These are phyloP conservation scores for Globisporangium emineosum DNA, from an alignment of 352 stramenopile species.

Conservation along the genomic window DNA sequence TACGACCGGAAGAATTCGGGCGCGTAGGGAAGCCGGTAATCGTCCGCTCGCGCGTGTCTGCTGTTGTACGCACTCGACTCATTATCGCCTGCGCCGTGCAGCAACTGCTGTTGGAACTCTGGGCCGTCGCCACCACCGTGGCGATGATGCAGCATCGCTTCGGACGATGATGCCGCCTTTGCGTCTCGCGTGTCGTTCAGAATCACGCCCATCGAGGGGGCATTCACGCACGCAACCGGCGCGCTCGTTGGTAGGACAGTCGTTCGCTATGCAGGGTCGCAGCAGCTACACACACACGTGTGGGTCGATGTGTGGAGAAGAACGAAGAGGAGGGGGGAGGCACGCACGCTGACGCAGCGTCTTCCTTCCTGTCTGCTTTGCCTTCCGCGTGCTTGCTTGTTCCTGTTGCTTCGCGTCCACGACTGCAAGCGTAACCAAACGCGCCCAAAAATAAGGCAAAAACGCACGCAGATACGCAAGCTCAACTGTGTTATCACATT, in stretches of 20 bases:
- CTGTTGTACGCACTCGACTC: not conserved
- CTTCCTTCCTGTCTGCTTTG: not conserved
- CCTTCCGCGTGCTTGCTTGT: not conserved
- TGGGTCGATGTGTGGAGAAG: not conserved
- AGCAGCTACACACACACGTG: not conserved
- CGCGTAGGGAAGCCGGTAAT: conserved; percentile 10
- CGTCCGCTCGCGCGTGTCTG: not conserved
- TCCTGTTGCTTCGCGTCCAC: not conserved
- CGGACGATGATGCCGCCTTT: not conserved
- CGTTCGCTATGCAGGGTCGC: too few relatives aligned
- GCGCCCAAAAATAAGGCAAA: conserved; percentile 1
- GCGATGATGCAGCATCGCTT: conserved; percentile 2
- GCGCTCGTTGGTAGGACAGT: not conserved
- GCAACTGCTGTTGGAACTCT: not conserved
- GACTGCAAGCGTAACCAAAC: conserved; percentile 10
- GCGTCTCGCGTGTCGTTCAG: conserved; percentile 16
- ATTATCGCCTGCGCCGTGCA: not conserved
- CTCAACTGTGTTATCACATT: too few relatives aligned
- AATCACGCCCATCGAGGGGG: conserved; percentile 11
- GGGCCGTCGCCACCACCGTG: not conserved
- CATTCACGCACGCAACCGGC: not conserved
- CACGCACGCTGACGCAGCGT: not conserved
- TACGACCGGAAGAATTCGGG: conserved; percentile 43
- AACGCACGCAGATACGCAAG: not conserved
- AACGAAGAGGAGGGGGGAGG: not conserved